Percentiles rank a stretch among this genome's conserved stretches.
These are phyloP conservation scores for Medicago arabica DNA, from an alignment of 306 rosid species.

Conservation along the genomic window DNA sequence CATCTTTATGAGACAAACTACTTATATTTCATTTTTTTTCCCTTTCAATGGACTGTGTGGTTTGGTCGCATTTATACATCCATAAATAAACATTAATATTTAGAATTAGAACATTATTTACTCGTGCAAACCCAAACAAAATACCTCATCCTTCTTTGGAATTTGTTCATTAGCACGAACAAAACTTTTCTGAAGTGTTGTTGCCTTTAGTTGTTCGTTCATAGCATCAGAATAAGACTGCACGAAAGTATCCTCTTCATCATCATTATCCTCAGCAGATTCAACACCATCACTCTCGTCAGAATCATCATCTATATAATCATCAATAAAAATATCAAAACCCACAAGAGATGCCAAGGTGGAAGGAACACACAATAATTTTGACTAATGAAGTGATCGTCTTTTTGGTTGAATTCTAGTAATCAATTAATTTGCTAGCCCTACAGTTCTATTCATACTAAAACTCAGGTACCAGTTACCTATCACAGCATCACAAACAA, in stretches of 20 bases:
- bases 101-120: constrained; percentile 19
- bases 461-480: constrained; percentile 10
- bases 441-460: constrained; percentile 20
- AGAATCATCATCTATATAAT: constrained; percentile 73
- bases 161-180: constrained; percentile 76
- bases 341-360: constrained; percentile 13
- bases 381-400: not conserved
- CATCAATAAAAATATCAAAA: constrained; percentile 33
- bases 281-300: constrained; percentile 66
- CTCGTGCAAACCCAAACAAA: constrained; percentile 36
- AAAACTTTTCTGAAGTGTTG: constrained; percentile 83
- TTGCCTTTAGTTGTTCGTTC: constrained; percentile 70
- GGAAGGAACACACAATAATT: constrained; percentile 8
- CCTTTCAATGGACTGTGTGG: constrained; percentile 26
- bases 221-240: constrained; percentile 77
- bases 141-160: constrained; percentile 73
- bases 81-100: constrained; percentile 7
- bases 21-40: not conserved
- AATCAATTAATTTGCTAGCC: constrained; percentile 5
- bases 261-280: constrained; percentile 48
- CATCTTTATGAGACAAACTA: not conserved
- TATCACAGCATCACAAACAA: constrained; percentile 18
- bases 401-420: constrained; percentile 30
- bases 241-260: constrained; percentile 61
- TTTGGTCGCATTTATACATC: not conserved